Base-by-base conservation (phyloP, 768 basidiomycete genomes). In the Punctularia strigosozonata region DNA sequence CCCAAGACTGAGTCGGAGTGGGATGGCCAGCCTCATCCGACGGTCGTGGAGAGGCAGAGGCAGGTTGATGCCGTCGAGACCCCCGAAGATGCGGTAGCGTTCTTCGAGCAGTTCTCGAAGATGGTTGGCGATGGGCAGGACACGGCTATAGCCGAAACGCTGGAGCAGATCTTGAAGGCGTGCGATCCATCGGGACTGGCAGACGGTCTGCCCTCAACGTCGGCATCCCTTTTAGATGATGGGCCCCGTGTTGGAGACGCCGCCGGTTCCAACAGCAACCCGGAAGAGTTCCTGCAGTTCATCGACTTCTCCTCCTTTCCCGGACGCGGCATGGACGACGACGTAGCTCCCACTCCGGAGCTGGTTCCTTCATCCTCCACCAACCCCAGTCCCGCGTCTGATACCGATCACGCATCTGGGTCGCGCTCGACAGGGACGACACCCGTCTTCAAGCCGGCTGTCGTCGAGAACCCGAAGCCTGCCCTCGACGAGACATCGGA, bases 341-440 rank as follows among this genome's bases (percentile, higher is more conserved):
- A 79, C 25, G 73, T 70, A 50, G 73, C 77, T n/a, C 65, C 70
- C 6, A 86, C 84, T 3, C 84, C 84, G 6, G 84, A 86, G 40
- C 66, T 87, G 35, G 61, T 81, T 13, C 65, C 67, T 24, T 73
- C 77, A 8, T 77, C 80, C 15, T 82, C 83, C 42, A 73, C 82
- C 15, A 82, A 84, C 46, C 77, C 73, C 8, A 85, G 82, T 52
- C 84, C 84, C 2, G 79, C 80, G 49, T 85, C 82, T 12, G 73
- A 69, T 25, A 71, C 78, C 6, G 82, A 81, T 48, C 62, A 34
- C 8, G 10, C 69, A 22, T 79, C 78, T 40, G 56, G n/a, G n/a
- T n/a, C n/a, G n/a, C n/a, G n/a, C n/a, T n/a, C n/a, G n/a, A n/a
- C n/a, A n/a, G n/a, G n/a, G n/a, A n/a, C n/a, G n/a, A n/a, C n/a